Conservation (phyloP, 2,329 filamentous ascomycete species). For the Aspergillus caelatus region DNA sequence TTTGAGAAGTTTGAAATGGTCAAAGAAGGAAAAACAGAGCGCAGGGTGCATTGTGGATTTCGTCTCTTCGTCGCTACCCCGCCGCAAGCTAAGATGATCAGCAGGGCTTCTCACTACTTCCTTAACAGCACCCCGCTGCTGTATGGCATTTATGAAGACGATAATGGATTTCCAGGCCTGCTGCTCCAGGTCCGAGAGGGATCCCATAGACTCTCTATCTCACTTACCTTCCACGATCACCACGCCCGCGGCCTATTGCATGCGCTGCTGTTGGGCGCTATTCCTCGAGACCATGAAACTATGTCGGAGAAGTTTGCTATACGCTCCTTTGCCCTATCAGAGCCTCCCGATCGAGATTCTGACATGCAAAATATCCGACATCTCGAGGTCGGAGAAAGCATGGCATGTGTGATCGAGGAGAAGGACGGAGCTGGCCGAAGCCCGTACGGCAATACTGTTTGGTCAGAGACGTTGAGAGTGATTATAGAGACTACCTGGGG, state of each 20-base stretch:
- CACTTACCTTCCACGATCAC: not conserved
- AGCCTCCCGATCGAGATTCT: not conserved
- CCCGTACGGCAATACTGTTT: not conserved
- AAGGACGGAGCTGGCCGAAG: not conserved
- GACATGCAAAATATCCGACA: not conserved
- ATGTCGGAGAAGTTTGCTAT: not conserved
- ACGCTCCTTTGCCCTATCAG: not conserved
- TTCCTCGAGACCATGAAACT: not conserved
- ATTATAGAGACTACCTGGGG: not conserved
- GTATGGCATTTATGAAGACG: not conserved
- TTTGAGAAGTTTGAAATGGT: not conserved
- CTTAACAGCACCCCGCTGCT: not conserved
- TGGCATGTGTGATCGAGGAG: not conserved
- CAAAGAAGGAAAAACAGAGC: not conserved
- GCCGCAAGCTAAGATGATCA: not conserved
- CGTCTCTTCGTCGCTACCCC: not conserved
- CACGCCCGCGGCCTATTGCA: not conserved
- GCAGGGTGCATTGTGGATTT: not conserved
- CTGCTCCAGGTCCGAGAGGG: not conserved
- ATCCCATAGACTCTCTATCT: not conserved
- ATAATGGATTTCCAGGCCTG: not conserved
- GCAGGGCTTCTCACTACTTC: not conserved
- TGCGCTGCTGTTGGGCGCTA: not conserved
- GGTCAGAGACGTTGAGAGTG: not conserved
- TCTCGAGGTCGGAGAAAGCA: not conserved